These are phyloP conservation scores for Paragyromitra xinjiangensis DNA, from an alignment of 495 filamentous ascomycete genomes.

Conservation along the genomic window DNA sequence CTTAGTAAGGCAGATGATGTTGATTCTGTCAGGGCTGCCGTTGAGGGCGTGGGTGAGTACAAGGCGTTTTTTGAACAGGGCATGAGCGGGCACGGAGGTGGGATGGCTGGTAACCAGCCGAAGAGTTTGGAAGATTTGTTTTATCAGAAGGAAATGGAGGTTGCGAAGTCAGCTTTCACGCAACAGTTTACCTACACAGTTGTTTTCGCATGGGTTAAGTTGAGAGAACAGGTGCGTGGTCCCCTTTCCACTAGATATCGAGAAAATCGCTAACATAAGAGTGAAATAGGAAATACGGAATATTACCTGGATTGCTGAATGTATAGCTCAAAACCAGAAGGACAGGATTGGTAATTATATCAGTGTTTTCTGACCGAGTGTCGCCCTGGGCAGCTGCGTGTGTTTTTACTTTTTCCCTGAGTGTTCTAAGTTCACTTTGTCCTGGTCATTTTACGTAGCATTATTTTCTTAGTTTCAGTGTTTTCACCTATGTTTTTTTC, in stretches of 20 bases:
- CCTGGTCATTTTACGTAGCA: constrained; percentile 27
- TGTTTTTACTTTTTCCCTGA: constrained; percentile 6
- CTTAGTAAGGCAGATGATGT: constrained; percentile 94
- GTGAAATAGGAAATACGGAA: constrained; percentile 89
- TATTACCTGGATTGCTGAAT: constrained; percentile 99
- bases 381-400: neutral
- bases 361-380: constrained; percentile 77
- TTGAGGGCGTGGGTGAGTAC: constrained; percentile 90
- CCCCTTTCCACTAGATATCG: neutral
- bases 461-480: constrained; percentile 5
- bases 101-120: constrained; percentile 74
- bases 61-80: constrained; percentile 93
- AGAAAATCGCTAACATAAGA: neutral
- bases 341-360: constrained; percentile 99
- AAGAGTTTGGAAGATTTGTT: constrained; percentile 97
- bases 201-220: constrained; percentile 97
- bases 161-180: constrained; percentile 92
- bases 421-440: constrained; percentile 25
- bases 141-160: constrained; percentile 99
- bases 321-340: constrained; percentile 99
- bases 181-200: constrained; percentile 94
- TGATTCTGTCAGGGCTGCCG: constrained; percentile 89
- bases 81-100: constrained; percentile 76
- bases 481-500: constrained; percentile 8
- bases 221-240: constrained; percentile 87